Evolutionary conservation across 2,329 filamentous ascomycete genomes (phyloP).

Genomic region (Trichophyton verrucosum): DNA sequence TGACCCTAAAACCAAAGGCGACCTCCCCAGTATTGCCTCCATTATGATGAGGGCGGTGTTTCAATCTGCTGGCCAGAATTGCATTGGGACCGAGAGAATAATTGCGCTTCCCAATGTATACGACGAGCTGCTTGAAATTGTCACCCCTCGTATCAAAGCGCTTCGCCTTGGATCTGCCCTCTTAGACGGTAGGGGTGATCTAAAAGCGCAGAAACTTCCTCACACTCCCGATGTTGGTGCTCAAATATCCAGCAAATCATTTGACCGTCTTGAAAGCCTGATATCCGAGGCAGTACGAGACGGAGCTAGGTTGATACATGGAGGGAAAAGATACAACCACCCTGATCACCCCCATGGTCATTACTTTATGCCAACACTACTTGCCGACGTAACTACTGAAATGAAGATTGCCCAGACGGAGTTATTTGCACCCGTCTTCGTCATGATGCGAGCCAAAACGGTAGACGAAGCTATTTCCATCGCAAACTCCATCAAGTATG

Average conservation of each 20-base stretch:
- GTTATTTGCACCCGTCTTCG: constrained; percentile 84
- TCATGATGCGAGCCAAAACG: constrained; percentile 62
- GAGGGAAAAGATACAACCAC: constrained; percentile 61
- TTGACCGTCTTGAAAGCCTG: constrained; percentile 61
- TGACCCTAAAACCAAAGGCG: constrained; percentile 46
- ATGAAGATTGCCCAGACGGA: constrained; percentile 87
- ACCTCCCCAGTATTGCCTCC: constrained; percentile 60
- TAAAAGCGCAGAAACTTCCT: constrained; percentile 11
- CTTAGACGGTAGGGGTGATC: constrained; percentile 29
- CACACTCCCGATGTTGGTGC: constrained; percentile 62
- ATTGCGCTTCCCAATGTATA: constrained; percentile 70
- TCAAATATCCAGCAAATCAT: constrained; percentile 69
- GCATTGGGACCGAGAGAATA: constrained; percentile 90
- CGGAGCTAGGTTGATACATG: constrained; percentile 70
- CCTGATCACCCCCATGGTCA: constrained; percentile 64
- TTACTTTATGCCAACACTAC: constrained; percentile 84
- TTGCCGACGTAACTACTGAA: constrained; percentile 71
- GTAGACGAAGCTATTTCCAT: constrained; percentile 57
- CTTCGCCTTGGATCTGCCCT: constrained; percentile 65
- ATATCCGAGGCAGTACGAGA: constrained; percentile 63
- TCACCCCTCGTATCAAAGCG: constrained; percentile 60
- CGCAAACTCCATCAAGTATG: constrained; percentile 74
- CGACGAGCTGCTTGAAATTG: constrained; percentile 53
- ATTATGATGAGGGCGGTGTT: constrained; percentile 87
- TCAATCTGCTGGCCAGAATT: constrained; percentile 93